A percentile compares a stretch with the other conserved stretches of the same genome.
Evolutionary conservation across 73 alveolate genomes (phyloP).

Genomic region (Symbiodinium pilosum): DNA sequence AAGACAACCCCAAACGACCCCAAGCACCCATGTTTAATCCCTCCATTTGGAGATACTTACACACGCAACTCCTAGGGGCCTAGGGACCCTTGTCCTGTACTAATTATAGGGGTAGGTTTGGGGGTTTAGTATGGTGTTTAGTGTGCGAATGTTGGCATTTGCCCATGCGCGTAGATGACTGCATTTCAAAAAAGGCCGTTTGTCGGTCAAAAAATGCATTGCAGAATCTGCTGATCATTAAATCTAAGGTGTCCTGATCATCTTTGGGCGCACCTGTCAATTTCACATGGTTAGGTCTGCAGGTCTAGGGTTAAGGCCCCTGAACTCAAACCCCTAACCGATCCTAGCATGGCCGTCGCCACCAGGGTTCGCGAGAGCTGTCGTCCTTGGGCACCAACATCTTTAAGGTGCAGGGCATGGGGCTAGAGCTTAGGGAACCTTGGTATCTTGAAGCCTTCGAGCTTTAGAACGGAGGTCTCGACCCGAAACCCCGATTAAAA

Average conservation of each 20-base stretch:
- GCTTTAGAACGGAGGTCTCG: not conserved
- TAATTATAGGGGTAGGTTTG: not conserved
- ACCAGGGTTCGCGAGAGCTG: not conserved
- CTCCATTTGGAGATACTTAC: not conserved
- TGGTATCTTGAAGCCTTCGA: not conserved
- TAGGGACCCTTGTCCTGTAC: not conserved
- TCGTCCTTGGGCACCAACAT: not conserved
- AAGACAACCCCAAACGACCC: not conserved
- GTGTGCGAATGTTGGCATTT: not conserved
- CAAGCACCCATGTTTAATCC: not conserved
- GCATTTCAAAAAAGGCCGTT: too few relatives aligned
- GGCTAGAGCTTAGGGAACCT: not conserved
- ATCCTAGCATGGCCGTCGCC: slow-evolving; percentile 4
- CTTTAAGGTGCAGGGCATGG: not conserved
- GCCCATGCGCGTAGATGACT: not conserved
- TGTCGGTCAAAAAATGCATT: not conserved
- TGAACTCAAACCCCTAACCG: not conserved
- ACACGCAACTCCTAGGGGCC: not conserved
- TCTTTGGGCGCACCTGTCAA: not conserved
- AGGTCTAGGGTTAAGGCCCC: not conserved
- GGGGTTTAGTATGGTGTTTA: not conserved
- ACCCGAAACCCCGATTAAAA: not conserved
- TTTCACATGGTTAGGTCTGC: not conserved
- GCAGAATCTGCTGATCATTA: not conserved
- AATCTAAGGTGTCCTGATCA: not conserved